Evolutionary conservation across 306 rosid genomes (phyloP), one percentile per base, ranked within the genome.

Genomic region (Senna siamea): DNA sequence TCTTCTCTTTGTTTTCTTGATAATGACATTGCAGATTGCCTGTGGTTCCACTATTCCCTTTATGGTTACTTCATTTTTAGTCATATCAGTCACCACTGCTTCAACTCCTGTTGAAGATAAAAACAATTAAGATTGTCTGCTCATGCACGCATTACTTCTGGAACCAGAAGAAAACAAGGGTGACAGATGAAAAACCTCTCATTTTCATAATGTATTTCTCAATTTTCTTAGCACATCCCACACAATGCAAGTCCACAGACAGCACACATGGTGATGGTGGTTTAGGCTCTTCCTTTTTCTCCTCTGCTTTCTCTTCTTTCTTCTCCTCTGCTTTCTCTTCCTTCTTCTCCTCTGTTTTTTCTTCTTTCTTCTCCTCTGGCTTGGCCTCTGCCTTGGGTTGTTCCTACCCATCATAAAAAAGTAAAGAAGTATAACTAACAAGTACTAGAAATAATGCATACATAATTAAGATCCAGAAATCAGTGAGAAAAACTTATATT

Each of bases 41-140:
- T 90, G 90, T 40, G 97, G 95, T 82, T 93, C 96, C 68, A 90
- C 93, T 81, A 93, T 82, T 76, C 98, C 98, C 78, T 89, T 93
- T 73, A 93, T 89, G 26, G 90, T 93, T 61, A 89, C 92, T 85
- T 93, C 98, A 85, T 93, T 93, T 65, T 86, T 90, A 7, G 58
- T 76, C 96, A 87, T 89, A 61, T 93, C 90, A 67, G 66, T 86
- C 8, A 52, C 84, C 72, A 93, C 93, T 69, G 83, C 92, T 66
- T 93, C 98, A 81, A 91, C 98, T 28, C 98, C 97, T 93, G 79
- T 63, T 35, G 12, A 69, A 44, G 13, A 78, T 30, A 13, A 11
- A 7, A 2, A 58, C 40, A 65, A 57, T n/a, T n/a, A n/a, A n/a
- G n/a, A n/a, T n/a, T n/a, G n/a, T n/a, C n/a, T n/a, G n/a, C n/a